Percentiles rank a stretch among this genome's conserved stretches.
Conservation (phyloP, 257 asterid genomes). For the Osmanthus fragrans region DNA sequence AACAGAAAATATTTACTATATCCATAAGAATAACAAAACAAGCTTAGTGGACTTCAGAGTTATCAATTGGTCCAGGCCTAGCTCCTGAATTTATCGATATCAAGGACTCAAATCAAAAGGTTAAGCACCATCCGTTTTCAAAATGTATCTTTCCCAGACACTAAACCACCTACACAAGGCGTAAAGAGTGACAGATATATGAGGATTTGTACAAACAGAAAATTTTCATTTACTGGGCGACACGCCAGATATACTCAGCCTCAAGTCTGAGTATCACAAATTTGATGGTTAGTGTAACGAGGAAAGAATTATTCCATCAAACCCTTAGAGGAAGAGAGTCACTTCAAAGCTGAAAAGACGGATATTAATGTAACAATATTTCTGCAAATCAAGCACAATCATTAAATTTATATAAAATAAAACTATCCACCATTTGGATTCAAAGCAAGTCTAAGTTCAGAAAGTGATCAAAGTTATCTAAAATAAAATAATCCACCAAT, state of each 20-base stretch:
- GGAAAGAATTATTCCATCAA: background rate
- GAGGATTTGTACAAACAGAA: background rate
- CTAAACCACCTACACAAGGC: conserved; percentile 70
- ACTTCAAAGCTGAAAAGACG: background rate
- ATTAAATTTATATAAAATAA: background rate
- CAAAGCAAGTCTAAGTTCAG: background rate
- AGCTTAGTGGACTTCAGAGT: too few relatives aligned
- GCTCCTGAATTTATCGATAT: conserved; percentile 33
- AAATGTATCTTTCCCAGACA: conserved; percentile 80
- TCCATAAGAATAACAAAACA: too few relatives aligned
- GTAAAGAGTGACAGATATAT: conserved; percentile 8
- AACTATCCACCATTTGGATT: background rate
- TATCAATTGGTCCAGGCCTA: conserved; percentile 91
- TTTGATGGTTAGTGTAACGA: background rate
- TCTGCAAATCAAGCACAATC: background rate
- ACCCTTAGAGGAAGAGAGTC: background rate
- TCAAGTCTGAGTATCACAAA: background rate
- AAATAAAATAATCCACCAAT: background rate
- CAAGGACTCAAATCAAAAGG: conserved; percentile 36
- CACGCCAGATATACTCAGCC: background rate
- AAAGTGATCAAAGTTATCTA: background rate
- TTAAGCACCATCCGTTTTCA: conserved; percentile 49
- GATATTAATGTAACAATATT: background rate
- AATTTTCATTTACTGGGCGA: background rate
- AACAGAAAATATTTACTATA: too few relatives aligned